phyloP scores from a whole-genome alignment of 1,139 yeast genomes.

The Suhomyces bolitotheri region DNA sequence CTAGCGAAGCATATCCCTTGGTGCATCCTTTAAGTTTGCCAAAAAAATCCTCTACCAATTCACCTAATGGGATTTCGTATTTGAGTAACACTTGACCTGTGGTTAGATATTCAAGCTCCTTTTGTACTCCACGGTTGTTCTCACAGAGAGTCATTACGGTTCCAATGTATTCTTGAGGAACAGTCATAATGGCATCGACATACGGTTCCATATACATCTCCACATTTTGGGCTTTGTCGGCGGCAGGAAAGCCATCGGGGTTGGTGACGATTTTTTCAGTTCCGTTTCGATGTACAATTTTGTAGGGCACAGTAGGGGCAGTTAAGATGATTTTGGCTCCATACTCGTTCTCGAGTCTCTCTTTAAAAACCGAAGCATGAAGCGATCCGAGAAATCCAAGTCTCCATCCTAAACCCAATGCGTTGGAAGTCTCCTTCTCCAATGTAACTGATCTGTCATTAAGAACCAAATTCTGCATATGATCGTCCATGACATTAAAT shows the following conservation, averaged over 20 bases:
- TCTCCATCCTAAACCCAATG: constrained; percentile 97
- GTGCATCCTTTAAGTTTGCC: constrained; percentile 90
- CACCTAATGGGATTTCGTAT: constrained; percentile 82
- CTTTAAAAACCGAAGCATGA: constrained; percentile 94
- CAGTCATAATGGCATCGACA: constrained; percentile 87
- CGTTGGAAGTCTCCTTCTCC: constrained; percentile 89
- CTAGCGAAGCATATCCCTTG: constrained; percentile 90
- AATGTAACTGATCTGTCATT: constrained; percentile 91
- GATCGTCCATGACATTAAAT: constrained; percentile 85
- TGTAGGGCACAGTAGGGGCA: constrained; percentile 95
- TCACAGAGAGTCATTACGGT: constrained; percentile 84
- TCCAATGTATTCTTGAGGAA: constrained; percentile 89
- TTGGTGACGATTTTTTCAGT: constrained; percentile 68
- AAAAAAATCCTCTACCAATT: constrained; percentile 90
- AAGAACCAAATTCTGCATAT: constrained; percentile 80
- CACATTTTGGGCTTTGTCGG: constrained; percentile 45
- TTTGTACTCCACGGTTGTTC: constrained; percentile 77
- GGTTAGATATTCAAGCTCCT: constrained; percentile 72
- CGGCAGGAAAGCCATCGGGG: constrained; percentile 89
- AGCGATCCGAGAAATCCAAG: constrained; percentile 90
- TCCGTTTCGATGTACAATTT: constrained; percentile 66
- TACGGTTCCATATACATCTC: constrained; percentile 76
- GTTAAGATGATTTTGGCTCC: constrained; percentile 92
- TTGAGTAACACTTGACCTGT: constrained; percentile 81
- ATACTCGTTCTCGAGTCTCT: constrained; percentile 86